Conservation (phyloP, 2,329 filamentous ascomycete genomes). For the Venturiaceae sp. region DNA sequence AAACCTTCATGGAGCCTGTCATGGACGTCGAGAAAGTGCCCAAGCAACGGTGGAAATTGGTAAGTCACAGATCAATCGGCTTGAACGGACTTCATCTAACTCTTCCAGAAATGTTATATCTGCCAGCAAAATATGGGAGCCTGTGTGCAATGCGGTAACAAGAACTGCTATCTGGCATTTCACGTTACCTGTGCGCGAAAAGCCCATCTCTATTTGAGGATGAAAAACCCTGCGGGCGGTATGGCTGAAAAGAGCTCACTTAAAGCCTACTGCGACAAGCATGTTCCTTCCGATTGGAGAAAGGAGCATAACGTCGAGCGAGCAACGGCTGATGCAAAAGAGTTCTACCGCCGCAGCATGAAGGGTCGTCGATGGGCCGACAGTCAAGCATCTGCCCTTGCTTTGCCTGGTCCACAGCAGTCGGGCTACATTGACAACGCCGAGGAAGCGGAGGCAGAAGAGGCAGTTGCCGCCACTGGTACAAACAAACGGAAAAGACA, state of each 20-base stretch:
- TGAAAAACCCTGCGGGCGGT: constrained; percentile 81
- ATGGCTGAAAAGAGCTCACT: constrained; percentile 73
- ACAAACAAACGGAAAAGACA: constrained; percentile 51
- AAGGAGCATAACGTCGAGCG: constrained; percentile 74
- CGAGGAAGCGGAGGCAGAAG: constrained; percentile 31
- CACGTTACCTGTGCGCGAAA: constrained; percentile 92
- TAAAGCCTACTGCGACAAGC: constrained; percentile 93
- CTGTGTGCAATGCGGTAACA: constrained; percentile 97
- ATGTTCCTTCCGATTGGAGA: constrained; percentile 82
- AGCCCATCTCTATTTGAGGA: constrained; percentile 81
- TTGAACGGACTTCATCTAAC: constrained; percentile 12
- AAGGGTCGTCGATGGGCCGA: constrained; percentile 85
- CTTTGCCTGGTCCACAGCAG: constrained; percentile 61
- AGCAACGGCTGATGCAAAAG: constrained; percentile 73
- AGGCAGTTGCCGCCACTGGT: constrained; percentile 39
- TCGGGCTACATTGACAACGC: constrained; percentile 34
- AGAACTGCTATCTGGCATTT: constrained; percentile 93
- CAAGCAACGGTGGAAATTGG: constrained; percentile 81
- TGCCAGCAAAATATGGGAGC: constrained; percentile 97
- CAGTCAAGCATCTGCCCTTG: constrained; percentile 72
- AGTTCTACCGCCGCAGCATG: constrained; percentile 85
- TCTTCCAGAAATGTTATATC: constrained; percentile 67
- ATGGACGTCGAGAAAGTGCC: constrained; percentile 98
- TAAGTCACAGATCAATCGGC: constrained; percentile 16
- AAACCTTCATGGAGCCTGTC: constrained; percentile 96